phyloP scores from a whole-genome alignment of 1,284 basidiomycete genomes.

The Hemileia vastatrix region DNA sequence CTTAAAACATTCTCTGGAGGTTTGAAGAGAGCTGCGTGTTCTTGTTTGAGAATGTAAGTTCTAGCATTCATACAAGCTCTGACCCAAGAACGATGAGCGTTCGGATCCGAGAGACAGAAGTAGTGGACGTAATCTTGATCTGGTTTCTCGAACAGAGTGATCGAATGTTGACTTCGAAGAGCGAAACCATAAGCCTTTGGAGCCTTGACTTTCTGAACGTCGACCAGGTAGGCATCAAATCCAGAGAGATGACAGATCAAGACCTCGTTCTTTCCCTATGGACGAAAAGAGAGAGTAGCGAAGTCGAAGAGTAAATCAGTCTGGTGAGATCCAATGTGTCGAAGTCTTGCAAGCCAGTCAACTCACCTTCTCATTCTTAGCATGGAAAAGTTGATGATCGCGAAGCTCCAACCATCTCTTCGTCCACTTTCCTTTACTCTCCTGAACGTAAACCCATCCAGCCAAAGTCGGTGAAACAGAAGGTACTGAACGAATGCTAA shows the following conservation, averaged over 20 bases:
- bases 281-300: background rate
- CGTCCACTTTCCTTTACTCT: no score
- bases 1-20: background rate
- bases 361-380: conserved; percentile 37
- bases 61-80: conserved; percentile 35
- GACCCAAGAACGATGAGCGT: conserved; percentile 41
- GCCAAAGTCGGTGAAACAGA: no score
- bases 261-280: conserved; percentile 36
- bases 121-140: conserved; percentile 38
- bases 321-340: no score
- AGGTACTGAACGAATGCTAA: no score
- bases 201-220: conserved; percentile 29
- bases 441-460: no score
- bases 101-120: conserved; percentile 35
- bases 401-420: no score
- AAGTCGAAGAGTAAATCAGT: background rate
- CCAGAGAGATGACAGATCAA: conserved; percentile 35
- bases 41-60: conserved; percentile 39
- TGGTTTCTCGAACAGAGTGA: conserved; percentile 36
- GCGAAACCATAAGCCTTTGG: conserved; percentile 40
- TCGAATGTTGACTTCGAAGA: conserved; percentile 31
- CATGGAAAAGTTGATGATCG: no score
- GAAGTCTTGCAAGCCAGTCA: background rate
- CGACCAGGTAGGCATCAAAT: conserved; percentile 39
- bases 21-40: conserved; percentile 36